Percentiles rank a stretch among this genome's conserved stretches.
These are phyloP conservation scores for Colletotrichum ledebouriae DNA, from an alignment of 2,329 filamentous ascomycete species.

Conservation along the genomic window DNA sequence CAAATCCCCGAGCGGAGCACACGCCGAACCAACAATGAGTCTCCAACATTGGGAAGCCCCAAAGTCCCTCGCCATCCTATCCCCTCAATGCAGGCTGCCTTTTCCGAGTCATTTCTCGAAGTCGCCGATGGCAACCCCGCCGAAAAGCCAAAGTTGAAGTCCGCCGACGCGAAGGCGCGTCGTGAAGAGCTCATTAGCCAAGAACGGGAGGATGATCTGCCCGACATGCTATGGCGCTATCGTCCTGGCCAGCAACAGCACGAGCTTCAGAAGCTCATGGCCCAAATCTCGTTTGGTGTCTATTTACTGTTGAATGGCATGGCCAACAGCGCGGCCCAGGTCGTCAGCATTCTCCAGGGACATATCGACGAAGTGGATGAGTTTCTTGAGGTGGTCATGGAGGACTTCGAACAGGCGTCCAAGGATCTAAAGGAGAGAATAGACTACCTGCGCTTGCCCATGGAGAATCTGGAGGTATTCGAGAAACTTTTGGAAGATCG, in stretches of 20 bases:
- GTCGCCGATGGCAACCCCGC: conserved; percentile 65
- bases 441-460: conserved; percentile 83
- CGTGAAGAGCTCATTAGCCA: conserved; percentile 78
- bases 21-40: conserved; percentile 36
- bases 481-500: conserved; percentile 90
- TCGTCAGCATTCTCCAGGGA: conserved; percentile 87
- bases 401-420: conserved; percentile 84
- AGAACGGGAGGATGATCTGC: conserved; percentile 76
- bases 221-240: conserved; percentile 82
- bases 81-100: conserved; percentile 81
- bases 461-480: conserved; percentile 86
- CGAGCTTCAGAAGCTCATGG: conserved; percentile 88
- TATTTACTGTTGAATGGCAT: conserved; percentile 87
- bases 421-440: conserved; percentile 85
- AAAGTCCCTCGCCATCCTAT: conserved; percentile 74
- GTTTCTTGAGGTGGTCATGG: conserved; percentile 87
- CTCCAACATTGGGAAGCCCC: conserved; percentile 27
- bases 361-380: conserved; percentile 96
- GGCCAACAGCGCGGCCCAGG: conserved; percentile 89
- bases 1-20: conserved; percentile 37
- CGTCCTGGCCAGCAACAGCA: conserved; percentile 83
- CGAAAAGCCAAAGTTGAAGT: conserved; percentile 65
- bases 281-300: conserved; percentile 94
- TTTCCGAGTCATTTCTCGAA: conserved; percentile 85
- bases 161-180: conserved; percentile 70